phyloP scores from a whole-genome alignment of 2,329 filamentous ascomycete genomes.

The Bipolaris oryzae region DNA sequence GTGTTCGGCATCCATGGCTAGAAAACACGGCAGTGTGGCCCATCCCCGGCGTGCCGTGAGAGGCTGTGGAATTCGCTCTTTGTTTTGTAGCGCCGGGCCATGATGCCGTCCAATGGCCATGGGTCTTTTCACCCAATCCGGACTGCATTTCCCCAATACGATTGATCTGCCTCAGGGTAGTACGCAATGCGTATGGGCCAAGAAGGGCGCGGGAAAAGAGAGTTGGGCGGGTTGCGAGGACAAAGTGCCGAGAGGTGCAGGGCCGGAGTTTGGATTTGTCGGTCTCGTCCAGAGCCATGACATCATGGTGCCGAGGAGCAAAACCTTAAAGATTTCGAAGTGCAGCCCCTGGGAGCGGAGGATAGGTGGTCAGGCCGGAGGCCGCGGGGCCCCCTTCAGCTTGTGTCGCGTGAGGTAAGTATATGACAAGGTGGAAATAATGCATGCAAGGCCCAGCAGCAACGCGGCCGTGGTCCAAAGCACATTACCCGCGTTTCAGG shows the following conservation, averaged over 20 bases:
- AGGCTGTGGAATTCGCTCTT: not conserved
- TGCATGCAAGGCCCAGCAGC: constrained; percentile 3
- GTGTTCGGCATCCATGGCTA: constrained; percentile 6
- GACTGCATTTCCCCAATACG: not conserved
- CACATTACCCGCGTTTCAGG: constrained; percentile 16
- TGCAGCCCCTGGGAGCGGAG: not conserved
- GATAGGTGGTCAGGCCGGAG: not conserved
- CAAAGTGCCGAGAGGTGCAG: not conserved
- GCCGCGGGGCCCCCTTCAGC: not conserved
- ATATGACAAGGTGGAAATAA: not conserved
- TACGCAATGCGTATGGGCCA: not conserved
- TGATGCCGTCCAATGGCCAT: not conserved
- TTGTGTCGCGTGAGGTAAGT: constrained; percentile 1
- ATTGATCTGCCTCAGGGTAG: not conserved
- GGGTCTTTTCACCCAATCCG: not conserved
- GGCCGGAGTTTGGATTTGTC: not conserved
- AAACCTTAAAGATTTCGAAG: not conserved
- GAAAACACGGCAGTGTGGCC: constrained; percentile 12
- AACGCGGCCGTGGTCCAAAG: constrained; percentile 8
- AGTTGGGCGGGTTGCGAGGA: not conserved
- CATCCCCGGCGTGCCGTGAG: not conserved
- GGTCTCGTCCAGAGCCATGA: not conserved
- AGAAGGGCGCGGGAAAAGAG: not conserved
- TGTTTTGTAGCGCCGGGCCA: constrained; percentile 3
- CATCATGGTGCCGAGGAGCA: not conserved